Conservation (phyloP, 768 basidiomycete species). For the Strobilomyces dryophilus region DNA sequence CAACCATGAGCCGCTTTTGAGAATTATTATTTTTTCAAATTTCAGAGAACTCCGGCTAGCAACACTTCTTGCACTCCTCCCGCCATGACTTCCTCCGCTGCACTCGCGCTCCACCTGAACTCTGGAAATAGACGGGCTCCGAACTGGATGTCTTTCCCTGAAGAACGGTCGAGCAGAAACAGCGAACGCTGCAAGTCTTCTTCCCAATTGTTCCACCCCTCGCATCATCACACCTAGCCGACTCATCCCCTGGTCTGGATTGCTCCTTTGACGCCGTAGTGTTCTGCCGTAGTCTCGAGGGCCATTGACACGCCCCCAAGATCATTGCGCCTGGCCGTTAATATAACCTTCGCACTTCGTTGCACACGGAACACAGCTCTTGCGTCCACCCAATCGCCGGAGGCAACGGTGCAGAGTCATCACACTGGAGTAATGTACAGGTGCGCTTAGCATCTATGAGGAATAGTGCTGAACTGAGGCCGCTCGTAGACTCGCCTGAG, state of each 20-base stretch:
- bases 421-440: not conserved
- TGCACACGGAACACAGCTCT: conserved; percentile 12
- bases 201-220: not conserved
- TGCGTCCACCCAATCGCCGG: conserved; percentile 25
- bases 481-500: not conserved
- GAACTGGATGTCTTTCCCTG: not conserved
- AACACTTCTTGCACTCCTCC: conserved; percentile 27
- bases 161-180: conserved; percentile 1
- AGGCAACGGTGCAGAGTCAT: not conserved
- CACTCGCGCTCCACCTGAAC: conserved; percentile 8
- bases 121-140: conserved; percentile 2
- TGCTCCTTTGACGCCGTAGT: not conserved
- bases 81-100: conserved; percentile 19
- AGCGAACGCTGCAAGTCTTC: not conserved
- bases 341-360: conserved; percentile 20
- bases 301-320: conserved; percentile 5
- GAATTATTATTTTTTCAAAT: conserved; percentile 30
- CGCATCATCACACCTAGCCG: conserved; percentile 8
- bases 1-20: conserved; percentile 20
- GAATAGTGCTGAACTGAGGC: conserved; percentile 1
- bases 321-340: conserved; percentile 14
- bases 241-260: conserved; percentile 2
- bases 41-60: conserved; percentile 28
- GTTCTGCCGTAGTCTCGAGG: not conserved
- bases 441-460: conserved; percentile 10